Conservation (phyloP, 768 basidiomycete genomes). For the Tulasnella sp. region DNA sequence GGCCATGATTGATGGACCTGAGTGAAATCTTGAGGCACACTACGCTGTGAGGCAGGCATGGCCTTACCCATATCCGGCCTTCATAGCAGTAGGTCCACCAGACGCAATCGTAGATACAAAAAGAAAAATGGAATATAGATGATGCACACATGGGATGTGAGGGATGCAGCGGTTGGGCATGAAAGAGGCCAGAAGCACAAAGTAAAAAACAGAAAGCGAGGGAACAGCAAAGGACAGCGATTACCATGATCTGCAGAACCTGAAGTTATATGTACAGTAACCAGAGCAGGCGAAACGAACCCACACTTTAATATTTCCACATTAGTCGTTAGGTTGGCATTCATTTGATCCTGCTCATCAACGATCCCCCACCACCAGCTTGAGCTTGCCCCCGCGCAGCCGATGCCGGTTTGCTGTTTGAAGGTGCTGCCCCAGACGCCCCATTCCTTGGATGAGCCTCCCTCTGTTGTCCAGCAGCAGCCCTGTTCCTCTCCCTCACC, state of each 20-base stretch:
- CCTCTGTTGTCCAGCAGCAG: not conserved
- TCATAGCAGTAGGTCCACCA: too few relatives aligned
- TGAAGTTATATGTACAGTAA: not conserved
- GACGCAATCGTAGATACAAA: too few relatives aligned
- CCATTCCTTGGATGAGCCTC: not conserved
- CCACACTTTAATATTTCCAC: not conserved
- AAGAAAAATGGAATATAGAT: too few relatives aligned
- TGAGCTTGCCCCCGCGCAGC: not conserved
- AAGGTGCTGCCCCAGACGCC: not conserved
- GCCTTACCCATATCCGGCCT: too few relatives aligned
- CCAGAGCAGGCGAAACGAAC: not conserved
- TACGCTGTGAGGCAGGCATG: too few relatives aligned
- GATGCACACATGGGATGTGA: too few relatives aligned
- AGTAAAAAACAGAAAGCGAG: not conserved
- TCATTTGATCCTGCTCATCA: constrained; percentile 7
- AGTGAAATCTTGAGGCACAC: too few relatives aligned
- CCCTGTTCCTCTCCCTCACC: not conserved
- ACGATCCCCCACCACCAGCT: not conserved
- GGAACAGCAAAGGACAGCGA: not conserved
- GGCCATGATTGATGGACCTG: constrained; percentile 77
- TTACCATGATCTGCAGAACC: not conserved
- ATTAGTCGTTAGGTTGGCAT: not conserved
- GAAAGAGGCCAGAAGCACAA: too few relatives aligned
- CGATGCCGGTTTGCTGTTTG: not conserved
- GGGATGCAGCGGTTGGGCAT: too few relatives aligned